Evolutionary conservation across 345 rosid species (phyloP).

Genomic region (Theobroma cacao): DNA sequence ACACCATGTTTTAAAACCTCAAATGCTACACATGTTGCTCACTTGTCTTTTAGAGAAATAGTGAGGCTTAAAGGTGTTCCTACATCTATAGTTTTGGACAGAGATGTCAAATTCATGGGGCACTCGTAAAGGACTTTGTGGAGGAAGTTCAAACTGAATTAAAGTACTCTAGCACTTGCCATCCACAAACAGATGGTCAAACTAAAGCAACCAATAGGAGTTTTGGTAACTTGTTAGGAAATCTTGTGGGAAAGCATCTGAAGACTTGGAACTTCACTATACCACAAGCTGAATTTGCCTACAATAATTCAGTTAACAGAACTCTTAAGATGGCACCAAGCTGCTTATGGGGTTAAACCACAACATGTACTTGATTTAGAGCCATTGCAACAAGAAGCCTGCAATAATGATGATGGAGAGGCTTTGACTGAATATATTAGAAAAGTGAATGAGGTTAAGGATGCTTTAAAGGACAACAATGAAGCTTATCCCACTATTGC

Average conservation of each 20-base stretch:
- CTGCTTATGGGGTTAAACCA: neutral
- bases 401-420: too few species aligned
- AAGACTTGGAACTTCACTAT: neutral
- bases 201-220: neutral
- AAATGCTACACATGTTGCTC: neutral
- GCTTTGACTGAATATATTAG: too few species aligned
- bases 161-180: neutral
- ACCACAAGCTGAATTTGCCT: neutral
- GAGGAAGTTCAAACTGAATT: neutral
- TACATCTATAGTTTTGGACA: neutral
- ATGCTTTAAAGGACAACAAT: too few species aligned
- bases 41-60: neutral
- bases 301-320: neutral
- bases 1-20: neutral
- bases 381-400: neutral
- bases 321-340: neutral
- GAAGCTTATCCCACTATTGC: too few species aligned
- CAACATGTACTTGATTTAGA: neutral
- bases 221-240: slow-evolving; percentile 3
- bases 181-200: too few species aligned
- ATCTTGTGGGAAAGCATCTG: neutral
- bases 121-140: neutral
- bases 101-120: neutral
- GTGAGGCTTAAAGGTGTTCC: neutral
- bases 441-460: too few species aligned